phyloP scores from a whole-genome alignment of 805 yeast genomes.

The Kluyveromyces starmeri region DNA sequence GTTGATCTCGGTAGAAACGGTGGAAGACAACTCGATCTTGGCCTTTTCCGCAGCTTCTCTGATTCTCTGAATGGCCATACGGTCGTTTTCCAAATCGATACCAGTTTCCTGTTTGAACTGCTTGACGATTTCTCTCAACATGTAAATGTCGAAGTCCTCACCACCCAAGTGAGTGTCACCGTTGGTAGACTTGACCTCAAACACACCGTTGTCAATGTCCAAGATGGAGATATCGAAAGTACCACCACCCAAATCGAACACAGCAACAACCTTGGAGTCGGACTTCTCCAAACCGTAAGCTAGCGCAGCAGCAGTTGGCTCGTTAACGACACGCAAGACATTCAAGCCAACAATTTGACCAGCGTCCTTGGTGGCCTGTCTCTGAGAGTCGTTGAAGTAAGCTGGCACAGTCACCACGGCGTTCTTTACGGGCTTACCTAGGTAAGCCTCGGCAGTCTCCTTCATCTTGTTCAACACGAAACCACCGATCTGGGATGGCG shows the following conservation, averaged over 20 bases:
- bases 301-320: conserved; percentile 87
- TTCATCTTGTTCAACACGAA: conserved; percentile 92
- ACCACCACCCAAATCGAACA: conserved; percentile 98
- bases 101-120: conserved; percentile 68
- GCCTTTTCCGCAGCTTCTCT: conserved; percentile 80
- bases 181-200: conserved; percentile 94
- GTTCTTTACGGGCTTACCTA: conserved; percentile 78
- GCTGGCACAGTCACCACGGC: conserved; percentile 92
- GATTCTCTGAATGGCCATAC: conserved; percentile 67
- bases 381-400: conserved; percentile 72
- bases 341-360: conserved; percentile 95
- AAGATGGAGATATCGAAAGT: conserved; percentile 94
- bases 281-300: conserved; percentile 89
- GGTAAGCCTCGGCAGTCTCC: conserved; percentile 91
- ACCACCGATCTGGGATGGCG: conserved; percentile 95
- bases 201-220: conserved; percentile 96
- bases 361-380: conserved; percentile 89
- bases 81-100: conserved; percentile 48
- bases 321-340: conserved; percentile 70
- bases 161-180: conserved; percentile 89
- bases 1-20: conserved; percentile 56
- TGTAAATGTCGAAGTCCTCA: conserved; percentile 77
- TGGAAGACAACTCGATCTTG: conserved; percentile 70
- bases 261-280: conserved; percentile 79
- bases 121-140: conserved; percentile 76